Evolutionary conservation across 2,329 filamentous ascomycete genomes (phyloP).

Genomic region (Ophiostoma quercus): DNA sequence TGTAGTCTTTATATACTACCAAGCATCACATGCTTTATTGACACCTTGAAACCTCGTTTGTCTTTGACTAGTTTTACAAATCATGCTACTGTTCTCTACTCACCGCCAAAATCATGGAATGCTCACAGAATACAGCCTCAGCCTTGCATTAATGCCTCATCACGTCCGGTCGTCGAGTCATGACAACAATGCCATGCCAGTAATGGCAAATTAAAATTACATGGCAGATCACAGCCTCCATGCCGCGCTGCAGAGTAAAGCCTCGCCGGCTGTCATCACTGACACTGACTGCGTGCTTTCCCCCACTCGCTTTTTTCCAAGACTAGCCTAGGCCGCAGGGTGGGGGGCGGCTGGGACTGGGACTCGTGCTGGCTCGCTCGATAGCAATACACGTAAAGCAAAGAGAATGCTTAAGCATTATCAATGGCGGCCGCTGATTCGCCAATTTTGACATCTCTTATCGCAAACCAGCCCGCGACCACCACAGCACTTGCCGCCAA

Average conservation of each 20-base stretch:
- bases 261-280: background rate
- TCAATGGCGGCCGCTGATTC: constrained; percentile 25
- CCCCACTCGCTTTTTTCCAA: constrained; percentile 12
- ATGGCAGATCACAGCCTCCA: background rate
- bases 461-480: background rate
- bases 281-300: background rate
- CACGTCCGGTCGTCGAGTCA: background rate
- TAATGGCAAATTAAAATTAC: background rate
- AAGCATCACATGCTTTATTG: too few species aligned
- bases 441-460: constrained; percentile 19
- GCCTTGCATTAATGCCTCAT: constrained; percentile 6
- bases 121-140: background rate
- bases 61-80: background rate
- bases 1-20: too few species aligned
- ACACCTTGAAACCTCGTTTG: too few species aligned
- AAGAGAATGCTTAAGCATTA: constrained; percentile 18
- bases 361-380: constrained; percentile 2
- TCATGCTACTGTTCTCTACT: background rate
- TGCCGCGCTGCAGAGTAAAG: background rate
- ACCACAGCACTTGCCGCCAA: background rate
- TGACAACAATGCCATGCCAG: too few species aligned
- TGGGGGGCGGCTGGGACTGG: constrained; percentile 16
- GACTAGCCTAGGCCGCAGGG: constrained; percentile 2
- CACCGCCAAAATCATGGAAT: background rate
- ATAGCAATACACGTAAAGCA: constrained; percentile 24